Conservation (phyloP, 768 basidiomycete species). For the Lentinula aciculospora region DNA sequence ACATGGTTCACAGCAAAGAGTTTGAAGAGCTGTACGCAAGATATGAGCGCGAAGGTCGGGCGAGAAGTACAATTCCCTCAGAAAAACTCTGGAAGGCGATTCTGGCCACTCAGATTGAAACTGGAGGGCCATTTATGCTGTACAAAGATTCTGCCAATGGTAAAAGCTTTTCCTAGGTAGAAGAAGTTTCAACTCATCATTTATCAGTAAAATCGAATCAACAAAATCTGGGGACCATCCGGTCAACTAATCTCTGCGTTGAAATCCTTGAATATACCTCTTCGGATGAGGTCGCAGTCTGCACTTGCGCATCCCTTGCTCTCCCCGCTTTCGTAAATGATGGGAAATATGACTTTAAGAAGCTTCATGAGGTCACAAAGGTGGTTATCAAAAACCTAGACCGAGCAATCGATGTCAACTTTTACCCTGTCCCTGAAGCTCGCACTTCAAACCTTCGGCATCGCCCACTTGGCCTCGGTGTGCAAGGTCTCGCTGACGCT, state of each 20-base stretch:
- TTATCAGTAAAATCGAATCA: constrained; percentile 72
- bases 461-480: constrained; percentile 78
- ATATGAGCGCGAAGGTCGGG: constrained; percentile 88
- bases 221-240: constrained; percentile 81
- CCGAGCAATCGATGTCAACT: constrained; percentile 70
- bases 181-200: too few relatives aligned
- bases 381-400: constrained; percentile 76
- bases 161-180: too few relatives aligned
- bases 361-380: constrained; percentile 72
- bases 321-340: constrained; percentile 67
- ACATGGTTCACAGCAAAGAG: constrained; percentile 86
- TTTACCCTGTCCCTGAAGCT: constrained; percentile 76
- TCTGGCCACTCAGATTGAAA: constrained; percentile 78
- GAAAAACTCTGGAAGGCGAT: constrained; percentile 99
- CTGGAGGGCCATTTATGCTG: constrained; percentile 75
- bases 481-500: constrained; percentile 78
- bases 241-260: constrained; percentile 81
- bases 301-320: constrained; percentile 79
- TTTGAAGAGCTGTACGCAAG: constrained; percentile 81
- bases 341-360: constrained; percentile 68
- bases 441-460: constrained; percentile 74
- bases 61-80: constrained; percentile 78
- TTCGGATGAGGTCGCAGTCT: constrained; percentile 79
- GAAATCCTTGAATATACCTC: constrained; percentile 84
- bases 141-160: constrained; percentile 77